Evolutionary conservation across 306 rosid species (phyloP).

Genomic region (Canavalia ensiformis): DNA sequence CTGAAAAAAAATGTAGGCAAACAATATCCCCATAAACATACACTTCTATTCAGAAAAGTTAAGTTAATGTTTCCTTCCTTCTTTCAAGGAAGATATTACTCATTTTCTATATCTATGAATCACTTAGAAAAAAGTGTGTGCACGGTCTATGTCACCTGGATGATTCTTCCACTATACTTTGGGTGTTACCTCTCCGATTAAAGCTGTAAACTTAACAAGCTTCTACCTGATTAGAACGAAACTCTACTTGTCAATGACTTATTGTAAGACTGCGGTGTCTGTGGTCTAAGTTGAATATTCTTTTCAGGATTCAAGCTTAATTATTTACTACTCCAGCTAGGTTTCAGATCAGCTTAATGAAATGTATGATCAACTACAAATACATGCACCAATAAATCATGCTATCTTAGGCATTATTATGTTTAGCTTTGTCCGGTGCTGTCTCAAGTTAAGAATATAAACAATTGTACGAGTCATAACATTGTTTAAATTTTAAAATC

Average conservation of each 20-base stretch:
- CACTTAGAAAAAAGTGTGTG: background rate
- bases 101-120: background rate
- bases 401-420: background rate
- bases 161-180: background rate
- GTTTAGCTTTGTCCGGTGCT: background rate
- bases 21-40: slow-evolving; percentile 16
- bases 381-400: background rate
- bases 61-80: background rate
- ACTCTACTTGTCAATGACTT: background rate
- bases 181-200: background rate
- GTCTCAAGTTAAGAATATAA: background rate
- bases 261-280: background rate
- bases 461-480: background rate
- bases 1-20: background rate
- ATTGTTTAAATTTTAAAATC: slow-evolving; percentile 1
- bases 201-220: slow-evolving; percentile 23
- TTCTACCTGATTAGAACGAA: slow-evolving; percentile 23
- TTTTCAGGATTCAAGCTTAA: background rate
- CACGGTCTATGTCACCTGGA: background rate
- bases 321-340: background rate
- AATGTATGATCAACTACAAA: background rate
- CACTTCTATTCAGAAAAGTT: background rate
- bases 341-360: slow-evolving; percentile 17
- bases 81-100: background rate
- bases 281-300: slow-evolving; percentile 11